These are phyloP conservation scores for Oryza glumipatula DNA, from an alignment of 176 grass and related monocot species.

Conservation along the genomic window DNA sequence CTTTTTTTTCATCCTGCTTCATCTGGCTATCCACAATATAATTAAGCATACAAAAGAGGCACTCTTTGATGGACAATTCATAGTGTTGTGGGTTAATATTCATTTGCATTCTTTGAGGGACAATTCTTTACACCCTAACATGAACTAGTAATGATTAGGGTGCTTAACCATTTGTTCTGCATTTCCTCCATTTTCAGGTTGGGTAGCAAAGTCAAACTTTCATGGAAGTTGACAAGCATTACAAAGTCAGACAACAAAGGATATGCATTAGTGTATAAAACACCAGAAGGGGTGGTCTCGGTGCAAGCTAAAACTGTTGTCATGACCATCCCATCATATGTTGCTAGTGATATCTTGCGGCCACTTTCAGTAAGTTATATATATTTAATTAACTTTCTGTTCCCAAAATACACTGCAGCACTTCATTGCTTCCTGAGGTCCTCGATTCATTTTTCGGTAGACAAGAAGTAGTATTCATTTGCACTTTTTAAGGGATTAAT, in stretches of 20 bases:
- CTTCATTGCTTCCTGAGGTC: neutral
- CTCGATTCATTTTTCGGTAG: neutral
- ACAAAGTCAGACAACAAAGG: conserved; percentile 67
- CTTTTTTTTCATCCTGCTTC: conserved; percentile 16
- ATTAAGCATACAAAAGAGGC: neutral
- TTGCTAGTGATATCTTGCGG: conserved; percentile 80
- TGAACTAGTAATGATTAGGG: neutral
- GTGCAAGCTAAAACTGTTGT: conserved; percentile 82
- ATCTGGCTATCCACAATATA: neutral
- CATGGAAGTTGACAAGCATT: conserved; percentile 89
- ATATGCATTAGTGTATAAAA: conserved; percentile 83
- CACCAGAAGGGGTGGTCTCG: conserved; percentile 65
- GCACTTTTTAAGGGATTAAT: conserved; percentile 2
- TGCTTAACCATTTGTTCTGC: conserved; percentile 8
- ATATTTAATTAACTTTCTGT: conserved; percentile 1
- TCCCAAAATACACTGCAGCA: conserved; percentile 5
- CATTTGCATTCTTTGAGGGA: neutral
- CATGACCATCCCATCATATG: conserved; percentile 86
- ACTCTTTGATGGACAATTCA: neutral
- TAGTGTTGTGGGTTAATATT: no score
- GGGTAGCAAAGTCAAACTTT: conserved; percentile 87
- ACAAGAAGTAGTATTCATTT: neutral
- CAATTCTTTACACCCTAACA: neutral
- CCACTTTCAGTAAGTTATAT: conserved; percentile 90
- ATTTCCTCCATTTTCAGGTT: conserved; percentile 59